Percentiles rank a stretch among this genome's conserved stretches.
phyloP scores from a whole-genome alignment of 768 basidiomycete species.

The Psilocybe subaeruginosa region DNA sequence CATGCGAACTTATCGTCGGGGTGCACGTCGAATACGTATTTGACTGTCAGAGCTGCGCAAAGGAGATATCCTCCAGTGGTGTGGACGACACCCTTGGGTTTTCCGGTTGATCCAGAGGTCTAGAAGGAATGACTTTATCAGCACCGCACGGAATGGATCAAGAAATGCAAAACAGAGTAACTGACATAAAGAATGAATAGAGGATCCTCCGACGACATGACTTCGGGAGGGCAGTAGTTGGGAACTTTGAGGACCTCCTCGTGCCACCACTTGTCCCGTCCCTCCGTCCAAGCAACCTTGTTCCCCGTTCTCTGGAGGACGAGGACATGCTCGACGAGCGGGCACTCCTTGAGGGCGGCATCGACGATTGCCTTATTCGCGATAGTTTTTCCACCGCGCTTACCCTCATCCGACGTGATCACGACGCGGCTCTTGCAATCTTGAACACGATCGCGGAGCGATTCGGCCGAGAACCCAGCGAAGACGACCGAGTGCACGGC shows the following conservation, averaged over 20 bases:
- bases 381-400: slow-evolving; percentile 92
- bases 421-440: slow-evolving; percentile 92
- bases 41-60: slow-evolving; percentile 88
- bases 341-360: slow-evolving; percentile 83
- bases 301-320: slow-evolving; percentile 89
- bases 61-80: slow-evolving; percentile 91
- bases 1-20: slow-evolving; percentile 96
- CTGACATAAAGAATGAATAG: slow-evolving; percentile 98
- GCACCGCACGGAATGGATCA: slow-evolving; percentile 2
- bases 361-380: slow-evolving; percentile 96
- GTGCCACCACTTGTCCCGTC: slow-evolving; percentile 96
- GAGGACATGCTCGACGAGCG: slow-evolving; percentile 86
- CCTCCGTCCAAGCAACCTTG: slow-evolving; percentile 77
- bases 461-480: slow-evolving; percentile 95
- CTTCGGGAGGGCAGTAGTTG: slow-evolving; percentile 84
- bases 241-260: slow-evolving; percentile 87
- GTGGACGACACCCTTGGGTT: slow-evolving; percentile 97
- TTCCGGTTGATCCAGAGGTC: slow-evolving; percentile 95
- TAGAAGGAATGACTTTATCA: slow-evolving; percentile 31
- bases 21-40: slow-evolving; percentile 98
- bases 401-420: slow-evolving; percentile 94
- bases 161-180: slow-evolving; percentile 15
- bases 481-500: slow-evolving; percentile 98
- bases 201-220: slow-evolving; percentile 93
- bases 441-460: slow-evolving; percentile 87